These are phyloP conservation scores for Cercospora zeina DNA, from an alignment of 2,329 filamentous ascomycete species.

Conservation along the genomic window DNA sequence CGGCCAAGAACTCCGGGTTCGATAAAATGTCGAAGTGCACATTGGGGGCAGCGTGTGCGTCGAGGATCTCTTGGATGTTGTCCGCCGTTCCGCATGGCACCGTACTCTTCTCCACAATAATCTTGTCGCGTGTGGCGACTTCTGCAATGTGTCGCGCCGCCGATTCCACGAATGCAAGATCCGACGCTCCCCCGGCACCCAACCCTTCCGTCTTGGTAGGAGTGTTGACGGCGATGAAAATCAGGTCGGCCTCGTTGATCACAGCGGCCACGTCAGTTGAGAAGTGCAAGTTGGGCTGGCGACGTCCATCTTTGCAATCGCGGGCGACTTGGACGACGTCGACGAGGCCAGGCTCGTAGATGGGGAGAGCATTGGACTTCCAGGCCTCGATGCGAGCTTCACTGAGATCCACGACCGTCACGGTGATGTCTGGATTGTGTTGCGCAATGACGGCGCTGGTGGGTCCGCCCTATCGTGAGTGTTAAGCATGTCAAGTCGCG, in stretches of 20 bases:
- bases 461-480: conserved; percentile 60
- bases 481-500: conserved; percentile 19
- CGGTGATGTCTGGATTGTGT: conserved; percentile 68
- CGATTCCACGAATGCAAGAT: conserved; percentile 70
- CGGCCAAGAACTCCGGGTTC: conserved; percentile 79
- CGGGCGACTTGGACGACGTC: conserved; percentile 67
- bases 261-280: conserved; percentile 63
- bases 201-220: conserved; percentile 71
- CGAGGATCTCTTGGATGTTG: conserved; percentile 66
- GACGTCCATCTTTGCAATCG: conserved; percentile 39
- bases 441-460: conserved; percentile 73
- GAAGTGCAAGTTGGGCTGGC: conserved; percentile 67
- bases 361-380: conserved; percentile 72
- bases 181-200: conserved; percentile 69
- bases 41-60: conserved; percentile 57
- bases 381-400: conserved; percentile 66
- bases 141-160: conserved; percentile 67
- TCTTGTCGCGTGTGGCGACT: conserved; percentile 65
- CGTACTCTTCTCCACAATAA: conserved; percentile 80
- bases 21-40: conserved; percentile 73
- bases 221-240: conserved; percentile 77
- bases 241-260: conserved; percentile 68
- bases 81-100: conserved; percentile 75
- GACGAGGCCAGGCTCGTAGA: conserved; percentile 71
- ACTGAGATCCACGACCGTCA: conserved; percentile 75